A percentile compares a stretch with the other conserved stretches of the same genome.
Evolutionary conservation across 495 filamentous ascomycete genomes (phyloP).

Genomic region (Cladorrhinum samala): DNA sequence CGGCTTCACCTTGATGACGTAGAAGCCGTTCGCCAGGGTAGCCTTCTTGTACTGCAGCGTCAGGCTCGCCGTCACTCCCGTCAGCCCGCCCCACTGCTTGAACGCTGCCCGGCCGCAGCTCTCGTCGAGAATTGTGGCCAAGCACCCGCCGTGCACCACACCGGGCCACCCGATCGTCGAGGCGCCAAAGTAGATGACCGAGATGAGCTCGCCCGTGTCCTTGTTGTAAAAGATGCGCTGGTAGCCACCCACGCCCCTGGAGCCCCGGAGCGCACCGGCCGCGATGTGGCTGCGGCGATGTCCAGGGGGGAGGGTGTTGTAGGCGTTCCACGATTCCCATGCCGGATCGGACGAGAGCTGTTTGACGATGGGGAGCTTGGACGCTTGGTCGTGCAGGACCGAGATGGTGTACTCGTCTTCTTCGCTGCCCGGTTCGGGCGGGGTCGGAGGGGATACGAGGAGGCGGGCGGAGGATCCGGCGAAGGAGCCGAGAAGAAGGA

Average conservation of each 20-base stretch:
- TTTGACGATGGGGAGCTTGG: conserved; percentile 48
- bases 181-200: conserved; percentile 58
- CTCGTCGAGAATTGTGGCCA: conserved; percentile 71
- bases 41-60: conserved; percentile 57
- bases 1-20: conserved; percentile 53
- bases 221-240: conserved; percentile 43
- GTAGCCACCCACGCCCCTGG: conserved; percentile 41
- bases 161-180: conserved; percentile 67
- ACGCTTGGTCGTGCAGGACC: conserved; percentile 27
- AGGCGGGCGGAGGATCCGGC: conserved; percentile 27
- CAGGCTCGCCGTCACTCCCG: conserved; percentile 60
- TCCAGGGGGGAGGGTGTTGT: conserved; percentile 42
- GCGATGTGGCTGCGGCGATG: conserved; percentile 34
- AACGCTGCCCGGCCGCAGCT: conserved; percentile 49
- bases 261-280: conserved; percentile 37
- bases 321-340: conserved; percentile 53
- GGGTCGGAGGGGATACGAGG: conserved; percentile 32
- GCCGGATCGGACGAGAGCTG: conserved; percentile 45
- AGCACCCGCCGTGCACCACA: conserved; percentile 67
- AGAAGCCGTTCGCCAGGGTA: conserved; percentile 54
- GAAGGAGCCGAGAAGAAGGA: conserved; percentile 33
- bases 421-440: conserved; percentile 24
- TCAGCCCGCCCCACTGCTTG: conserved; percentile 31
- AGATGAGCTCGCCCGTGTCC: conserved; percentile 35
- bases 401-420: conserved; percentile 30